Conservation (phyloP, 352 stramenopile species). For the Phytophthora chlamydospora region DNA sequence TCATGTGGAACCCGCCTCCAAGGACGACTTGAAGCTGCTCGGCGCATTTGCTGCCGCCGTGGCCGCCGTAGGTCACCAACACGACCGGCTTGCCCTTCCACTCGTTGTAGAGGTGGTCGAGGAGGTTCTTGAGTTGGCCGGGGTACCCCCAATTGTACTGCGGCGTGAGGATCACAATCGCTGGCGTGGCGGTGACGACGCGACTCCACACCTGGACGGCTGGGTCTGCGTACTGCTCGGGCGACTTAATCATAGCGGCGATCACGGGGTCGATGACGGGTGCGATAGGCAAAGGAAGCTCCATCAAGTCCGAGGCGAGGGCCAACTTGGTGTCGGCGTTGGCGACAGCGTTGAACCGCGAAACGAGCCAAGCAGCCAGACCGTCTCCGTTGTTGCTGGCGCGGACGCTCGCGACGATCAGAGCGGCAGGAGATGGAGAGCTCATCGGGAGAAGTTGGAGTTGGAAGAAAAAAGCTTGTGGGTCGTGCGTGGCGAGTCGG, state of each 20-base stretch:
- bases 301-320: constrained; percentile 24
- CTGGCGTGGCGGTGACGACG: constrained; percentile 11
- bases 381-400: constrained; percentile 28
- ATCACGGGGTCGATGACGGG: constrained; percentile 29
- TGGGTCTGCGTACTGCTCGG: constrained; percentile 22
- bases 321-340: constrained; percentile 9
- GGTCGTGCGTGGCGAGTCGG: not conserved
- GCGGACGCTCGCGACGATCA: constrained; percentile 23
- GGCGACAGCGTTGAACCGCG: constrained; percentile 18
- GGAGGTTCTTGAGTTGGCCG: constrained; percentile 34
- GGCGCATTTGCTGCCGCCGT: constrained; percentile 29
- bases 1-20: constrained; percentile 25
- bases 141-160: constrained; percentile 35
- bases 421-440: constrained; percentile 3
- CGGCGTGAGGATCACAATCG: constrained; percentile 28
- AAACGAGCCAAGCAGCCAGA: constrained; percentile 21
- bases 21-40: constrained; percentile 28
- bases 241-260: constrained; percentile 14
- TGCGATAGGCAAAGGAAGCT: constrained; percentile 22
- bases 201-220: constrained; percentile 28
- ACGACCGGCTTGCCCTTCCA: constrained; percentile 31
- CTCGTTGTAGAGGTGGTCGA: constrained; percentile 32
- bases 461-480: not conserved
- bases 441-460: constrained; percentile 2
- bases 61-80: constrained; percentile 30